Evolutionary conservation across 495 filamentous ascomycete genomes (phyloP).

Genomic region (Penicillium chermesinum): DNA sequence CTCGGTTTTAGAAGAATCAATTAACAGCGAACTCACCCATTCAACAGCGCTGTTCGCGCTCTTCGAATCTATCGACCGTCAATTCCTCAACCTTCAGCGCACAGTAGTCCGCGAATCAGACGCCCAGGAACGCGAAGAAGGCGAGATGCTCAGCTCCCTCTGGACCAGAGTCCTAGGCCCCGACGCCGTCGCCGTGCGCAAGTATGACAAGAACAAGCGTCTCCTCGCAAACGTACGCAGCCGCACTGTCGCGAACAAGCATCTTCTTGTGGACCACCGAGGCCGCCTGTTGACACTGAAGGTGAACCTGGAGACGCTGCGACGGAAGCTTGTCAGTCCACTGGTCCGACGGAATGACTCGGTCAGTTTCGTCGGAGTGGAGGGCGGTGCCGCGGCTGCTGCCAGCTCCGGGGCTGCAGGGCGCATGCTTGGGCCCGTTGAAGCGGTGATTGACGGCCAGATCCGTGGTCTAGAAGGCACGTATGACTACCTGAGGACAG

Average conservation of each 20-base stretch:
- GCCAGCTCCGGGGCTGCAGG: constrained; percentile 32
- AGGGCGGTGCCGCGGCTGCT: constrained; percentile 16
- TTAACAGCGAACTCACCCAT: constrained; percentile 74
- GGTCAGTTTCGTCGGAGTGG: constrained; percentile 36
- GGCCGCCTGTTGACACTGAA: constrained; percentile 72
- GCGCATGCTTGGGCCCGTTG: constrained; percentile 53
- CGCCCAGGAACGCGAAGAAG: constrained; percentile 70
- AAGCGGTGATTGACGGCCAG: constrained; percentile 67
- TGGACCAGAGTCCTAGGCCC: constrained; percentile 80
- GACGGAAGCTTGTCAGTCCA: constrained; percentile 74
- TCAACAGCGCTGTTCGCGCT: constrained; percentile 71
- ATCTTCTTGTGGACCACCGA: constrained; percentile 76
- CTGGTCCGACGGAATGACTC: constrained; percentile 64
- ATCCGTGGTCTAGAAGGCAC: constrained; percentile 75
- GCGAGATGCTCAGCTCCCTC: constrained; percentile 72
- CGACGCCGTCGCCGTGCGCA: constrained; percentile 63
- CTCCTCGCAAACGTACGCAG: constrained; percentile 70
- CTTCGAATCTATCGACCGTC: constrained; percentile 81
- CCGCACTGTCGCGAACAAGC: constrained; percentile 81
- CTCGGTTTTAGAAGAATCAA: constrained; percentile 79
- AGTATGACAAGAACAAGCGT: constrained; percentile 81
- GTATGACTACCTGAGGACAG: constrained; percentile 64
- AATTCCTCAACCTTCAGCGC: constrained; percentile 81
- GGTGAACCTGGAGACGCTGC: constrained; percentile 69
- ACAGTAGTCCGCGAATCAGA: constrained; percentile 79